A percentile compares a stretch with the other conserved stretches of the same genome.
Evolutionary conservation across 257 asterid species (phyloP).

Genomic region (Dorcoceras hygrometricum): DNA sequence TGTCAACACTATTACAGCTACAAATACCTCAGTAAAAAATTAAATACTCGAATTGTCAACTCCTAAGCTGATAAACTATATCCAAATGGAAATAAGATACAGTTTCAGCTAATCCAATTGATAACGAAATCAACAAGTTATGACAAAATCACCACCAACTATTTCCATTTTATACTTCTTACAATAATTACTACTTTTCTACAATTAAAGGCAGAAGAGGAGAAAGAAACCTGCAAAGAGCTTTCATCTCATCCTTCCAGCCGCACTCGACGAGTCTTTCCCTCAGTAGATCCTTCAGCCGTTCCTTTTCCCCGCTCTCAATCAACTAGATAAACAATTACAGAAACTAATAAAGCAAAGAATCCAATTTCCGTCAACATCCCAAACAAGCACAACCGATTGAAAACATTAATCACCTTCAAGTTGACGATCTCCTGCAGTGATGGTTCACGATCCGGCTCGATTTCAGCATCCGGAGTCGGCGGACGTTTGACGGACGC

Average conservation of each 20-base stretch:
- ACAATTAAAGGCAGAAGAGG: background rate
- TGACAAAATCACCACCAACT: background rate
- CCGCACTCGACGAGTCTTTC: slow-evolving; percentile 70
- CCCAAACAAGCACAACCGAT: background rate
- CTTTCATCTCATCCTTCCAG: slow-evolving; percentile 66
- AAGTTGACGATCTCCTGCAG: slow-evolving; percentile 48
- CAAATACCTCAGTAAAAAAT: too few relatives aligned
- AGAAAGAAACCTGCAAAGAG: slow-evolving; percentile 52
- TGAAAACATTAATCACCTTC: slow-evolving; percentile 36
- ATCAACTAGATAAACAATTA: slow-evolving; percentile 31
- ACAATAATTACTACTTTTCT: background rate
- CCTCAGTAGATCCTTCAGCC: slow-evolving; percentile 58
- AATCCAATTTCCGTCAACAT: background rate
- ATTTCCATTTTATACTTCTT: background rate
- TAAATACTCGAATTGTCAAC: too few relatives aligned
- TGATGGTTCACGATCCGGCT: slow-evolving; percentile 42
- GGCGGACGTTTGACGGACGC: slow-evolving; percentile 66
- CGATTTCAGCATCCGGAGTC: slow-evolving; percentile 56
- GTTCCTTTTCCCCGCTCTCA: slow-evolving; percentile 59
- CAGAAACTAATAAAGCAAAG: slow-evolving; percentile 2
- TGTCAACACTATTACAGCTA: too few relatives aligned
- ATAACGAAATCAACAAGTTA: too few relatives aligned
- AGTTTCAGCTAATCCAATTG: too few relatives aligned
- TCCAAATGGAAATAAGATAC: too few relatives aligned
- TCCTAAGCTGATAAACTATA: too few relatives aligned